A percentile compares a stretch with the other conserved stretches of the same genome.
These are phyloP conservation scores for Prototheca wickerhamii DNA, from an alignment of 163 green algal genomes.

Conservation along the genomic window DNA sequence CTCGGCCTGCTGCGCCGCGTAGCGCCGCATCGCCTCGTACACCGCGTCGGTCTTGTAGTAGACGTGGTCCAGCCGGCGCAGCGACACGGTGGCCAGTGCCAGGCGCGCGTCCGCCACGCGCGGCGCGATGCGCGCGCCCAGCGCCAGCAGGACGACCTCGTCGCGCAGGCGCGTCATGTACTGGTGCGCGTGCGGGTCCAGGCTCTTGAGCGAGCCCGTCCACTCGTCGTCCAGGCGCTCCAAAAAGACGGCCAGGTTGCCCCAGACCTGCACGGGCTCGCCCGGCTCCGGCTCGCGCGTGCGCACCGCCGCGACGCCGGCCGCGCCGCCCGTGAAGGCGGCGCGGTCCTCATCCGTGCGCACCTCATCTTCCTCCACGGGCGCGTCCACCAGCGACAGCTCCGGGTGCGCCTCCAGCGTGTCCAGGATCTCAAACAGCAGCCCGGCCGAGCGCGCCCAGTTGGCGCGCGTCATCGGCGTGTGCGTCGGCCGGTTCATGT, in stretches of 20 bases:
- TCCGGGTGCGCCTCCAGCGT: constrained; percentile 29
- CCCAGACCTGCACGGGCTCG: constrained; percentile 57
- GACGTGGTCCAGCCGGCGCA: constrained; percentile 88
- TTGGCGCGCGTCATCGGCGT: constrained; percentile 75
- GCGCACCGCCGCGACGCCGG: constrained; percentile 5
- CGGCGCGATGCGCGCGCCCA: constrained; percentile 45
- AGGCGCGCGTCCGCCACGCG: constrained; percentile 31
- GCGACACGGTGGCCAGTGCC: constrained; percentile 42
- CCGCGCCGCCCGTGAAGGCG: constrained; percentile 23
- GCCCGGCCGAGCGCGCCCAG: constrained; percentile 72
- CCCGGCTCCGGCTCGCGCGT: constrained; percentile 40
- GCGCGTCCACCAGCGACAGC: constrained; percentile 29
- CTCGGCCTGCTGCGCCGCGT: constrained; percentile 37
- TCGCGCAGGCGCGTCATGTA: constrained; percentile 92
- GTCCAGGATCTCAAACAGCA: constrained; percentile 73
- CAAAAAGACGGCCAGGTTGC: constrained; percentile 88
- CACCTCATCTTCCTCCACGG: constrained; percentile 26
- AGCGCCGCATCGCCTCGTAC: constrained; percentile 73
- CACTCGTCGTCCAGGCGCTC: constrained; percentile 97
- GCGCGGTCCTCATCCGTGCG: constrained; percentile 46
- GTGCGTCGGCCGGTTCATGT: constrained; percentile 79
- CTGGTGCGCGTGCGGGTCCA: constrained; percentile 95
- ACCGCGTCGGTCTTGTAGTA: constrained; percentile 87
- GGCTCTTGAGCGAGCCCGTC: constrained; percentile 95
- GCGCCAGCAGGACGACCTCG: constrained; percentile 83